phyloP scores from a whole-genome alignment of 2,329 filamentous ascomycete genomes.

The Neonectria neomacrospora region DNA sequence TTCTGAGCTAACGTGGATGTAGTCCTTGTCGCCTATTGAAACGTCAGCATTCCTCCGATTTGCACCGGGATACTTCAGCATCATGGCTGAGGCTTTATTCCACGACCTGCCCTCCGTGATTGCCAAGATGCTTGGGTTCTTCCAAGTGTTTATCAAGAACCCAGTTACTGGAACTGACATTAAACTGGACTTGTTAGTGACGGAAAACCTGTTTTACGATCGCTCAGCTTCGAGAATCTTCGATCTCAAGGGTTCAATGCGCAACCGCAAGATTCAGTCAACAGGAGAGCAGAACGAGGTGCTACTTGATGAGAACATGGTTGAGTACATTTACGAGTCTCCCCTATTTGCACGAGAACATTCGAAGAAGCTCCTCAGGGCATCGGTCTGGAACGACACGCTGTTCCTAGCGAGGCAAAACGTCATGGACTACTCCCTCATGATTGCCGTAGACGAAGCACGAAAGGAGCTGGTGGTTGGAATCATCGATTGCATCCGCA shows the following conservation, averaged over 20 bases:
- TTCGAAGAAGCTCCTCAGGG: slow-evolving; percentile 90
- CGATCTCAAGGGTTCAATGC: slow-evolving; percentile 97
- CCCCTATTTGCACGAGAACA: slow-evolving; percentile 96
- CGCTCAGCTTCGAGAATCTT: slow-evolving; percentile 89
- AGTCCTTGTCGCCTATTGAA: slow-evolving; percentile 89
- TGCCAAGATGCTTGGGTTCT: slow-evolving; percentile 99
- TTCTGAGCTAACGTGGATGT: slow-evolving; percentile 42
- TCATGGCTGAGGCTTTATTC: slow-evolving; percentile 96
- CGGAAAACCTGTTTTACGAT: slow-evolving; percentile 99
- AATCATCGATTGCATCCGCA: slow-evolving; percentile 98
- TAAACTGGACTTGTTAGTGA: slow-evolving; percentile 92
- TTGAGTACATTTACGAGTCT: slow-evolving; percentile 98
- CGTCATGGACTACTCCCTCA: slow-evolving; percentile 98
- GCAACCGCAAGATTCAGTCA: slow-evolving; percentile 95
- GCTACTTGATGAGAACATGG: slow-evolving; percentile 96
- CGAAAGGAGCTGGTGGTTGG: slow-evolving; percentile 93
- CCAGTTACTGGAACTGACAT: slow-evolving; percentile 90
- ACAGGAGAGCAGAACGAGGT: slow-evolving; percentile 98
- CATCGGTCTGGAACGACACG: slow-evolving; percentile 97
- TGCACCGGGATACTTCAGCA: slow-evolving; percentile 95
- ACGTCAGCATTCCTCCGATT: slow-evolving; percentile 95
- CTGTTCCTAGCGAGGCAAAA: slow-evolving; percentile 94
- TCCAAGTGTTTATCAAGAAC: slow-evolving; percentile 97
- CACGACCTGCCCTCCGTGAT: slow-evolving; percentile 96
- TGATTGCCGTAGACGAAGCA: slow-evolving; percentile 95